Evolutionary conservation across 23 red algal species (phyloP).

Genomic region (Cyanidiococcus yangmingshanensis): DNA sequence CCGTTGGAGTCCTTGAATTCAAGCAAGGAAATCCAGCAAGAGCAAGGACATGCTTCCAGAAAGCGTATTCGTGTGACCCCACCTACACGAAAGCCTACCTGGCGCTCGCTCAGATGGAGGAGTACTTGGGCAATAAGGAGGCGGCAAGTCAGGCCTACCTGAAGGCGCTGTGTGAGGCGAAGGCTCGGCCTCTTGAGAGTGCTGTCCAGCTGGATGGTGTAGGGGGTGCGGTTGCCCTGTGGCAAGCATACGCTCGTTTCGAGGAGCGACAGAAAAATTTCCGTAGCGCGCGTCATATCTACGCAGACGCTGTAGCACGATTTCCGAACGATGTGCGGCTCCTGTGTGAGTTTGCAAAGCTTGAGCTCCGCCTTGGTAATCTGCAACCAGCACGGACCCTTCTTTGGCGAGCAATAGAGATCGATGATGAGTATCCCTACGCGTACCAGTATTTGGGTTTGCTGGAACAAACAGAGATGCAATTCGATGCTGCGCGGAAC

Average conservation of each 20-base stretch:
- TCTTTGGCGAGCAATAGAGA: conserved; percentile 42
- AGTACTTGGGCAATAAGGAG: conserved; percentile 40
- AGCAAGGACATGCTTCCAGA: conserved; percentile 50
- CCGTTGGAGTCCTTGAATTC: conserved; percentile 69
- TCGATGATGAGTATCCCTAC: conserved; percentile 48
- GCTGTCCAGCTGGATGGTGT: not conserved
- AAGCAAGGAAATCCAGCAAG: conserved; percentile 38
- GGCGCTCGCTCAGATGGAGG: conserved; percentile 85
- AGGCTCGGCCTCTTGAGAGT: not conserved
- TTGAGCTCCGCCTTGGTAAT: conserved; percentile 41
- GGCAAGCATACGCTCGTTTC: conserved; percentile 24
- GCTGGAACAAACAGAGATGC: conserved; percentile 47
- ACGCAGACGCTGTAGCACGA: conserved; percentile 29
- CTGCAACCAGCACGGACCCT: conserved; percentile 33
- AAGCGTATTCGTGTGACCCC: conserved; percentile 48
- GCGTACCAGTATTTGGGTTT: conserved; percentile 63
- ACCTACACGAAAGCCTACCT: conserved; percentile 67
- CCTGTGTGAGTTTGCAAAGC: conserved; percentile 61
- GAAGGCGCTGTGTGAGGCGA: not conserved
- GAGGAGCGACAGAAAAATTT: conserved; percentile 6
- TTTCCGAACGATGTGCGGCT: conserved; percentile 76
- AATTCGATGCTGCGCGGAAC: conserved; percentile 34
- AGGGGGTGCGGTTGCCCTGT: conserved; percentile 21
- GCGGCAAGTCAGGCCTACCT: conserved; percentile 19
- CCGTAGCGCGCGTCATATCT: conserved; percentile 22